Evolutionary conservation across 2,329 filamentous ascomycete genomes (phyloP), one percentile per base, ranked within the genome.

Genomic region (Neofusicoccum sp.): DNA sequence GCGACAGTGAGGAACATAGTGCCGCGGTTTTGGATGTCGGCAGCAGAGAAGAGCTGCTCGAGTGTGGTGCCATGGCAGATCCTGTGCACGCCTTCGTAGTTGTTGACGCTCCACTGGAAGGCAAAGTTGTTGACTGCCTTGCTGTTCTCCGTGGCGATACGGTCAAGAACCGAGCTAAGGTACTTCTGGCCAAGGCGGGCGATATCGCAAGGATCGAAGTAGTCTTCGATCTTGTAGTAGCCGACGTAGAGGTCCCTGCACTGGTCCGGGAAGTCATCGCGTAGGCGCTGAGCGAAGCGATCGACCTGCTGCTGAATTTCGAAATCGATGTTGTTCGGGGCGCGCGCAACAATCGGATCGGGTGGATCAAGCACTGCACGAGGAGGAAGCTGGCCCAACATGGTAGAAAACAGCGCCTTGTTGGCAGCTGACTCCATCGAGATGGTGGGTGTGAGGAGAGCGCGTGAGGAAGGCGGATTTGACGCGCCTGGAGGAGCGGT

Each of bases 201-300:
- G 24, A 75, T 69, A 38, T 75, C 73, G 61, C 63, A 45, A 7
- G 63, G 61, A 47, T 75, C 73, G 69, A 71, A 76, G 7, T 75
- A 65, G 56, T 76, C 73, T 31, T 65, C 33, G 8, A 74, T 68
- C 6, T 49, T 60, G 66, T 66, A 73, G 31, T 34, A 53, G 30
- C 40, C 58, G 28, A 45, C 16, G 6, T 63, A 70, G 53, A 74
- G 69, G 51, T 65, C 65, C 30, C 65, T 61, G 49, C 67, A 72
- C 20, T 68, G 62, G 12, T 62, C 54, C 40, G 67, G 69, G 61
- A 66, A 70, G 40, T 68, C 67, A 2, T 61, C 33, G 26, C 64
- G 65, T 67, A 67, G 70, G 48, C 60, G 60, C 12, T 58, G 47
- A 16, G 70, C 71, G 12, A 43, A 56, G n/a, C 51, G 51, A 3